These are phyloP conservation scores for Ampelomyces quisqualis DNA, from an alignment of 2,329 filamentous ascomycete genomes.

Conservation along the genomic window DNA sequence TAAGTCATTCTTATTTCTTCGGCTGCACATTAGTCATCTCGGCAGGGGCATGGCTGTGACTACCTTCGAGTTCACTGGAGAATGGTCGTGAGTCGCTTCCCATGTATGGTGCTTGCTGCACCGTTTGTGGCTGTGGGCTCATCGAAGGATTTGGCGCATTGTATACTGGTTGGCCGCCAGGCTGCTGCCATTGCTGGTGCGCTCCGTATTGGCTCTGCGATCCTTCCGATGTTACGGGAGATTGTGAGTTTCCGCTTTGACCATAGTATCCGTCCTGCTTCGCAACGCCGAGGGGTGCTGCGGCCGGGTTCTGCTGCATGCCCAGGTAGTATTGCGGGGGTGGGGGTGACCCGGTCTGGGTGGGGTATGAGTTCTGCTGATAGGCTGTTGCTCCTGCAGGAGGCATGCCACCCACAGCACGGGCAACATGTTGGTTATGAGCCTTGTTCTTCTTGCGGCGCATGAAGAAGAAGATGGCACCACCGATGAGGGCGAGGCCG, in stretches of 20 bases:
- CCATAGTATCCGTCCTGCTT: slow-evolving; percentile 19
- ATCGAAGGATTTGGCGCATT: slow-evolving; percentile 10
- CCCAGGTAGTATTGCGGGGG: slow-evolving; percentile 22
- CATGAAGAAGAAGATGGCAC: slow-evolving; percentile 25
- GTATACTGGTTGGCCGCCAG: slow-evolving; percentile 16
- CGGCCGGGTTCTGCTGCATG: slow-evolving; percentile 18
- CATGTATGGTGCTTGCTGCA: slow-evolving; percentile 7
- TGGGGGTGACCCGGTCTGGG: slow-evolving; percentile 2
- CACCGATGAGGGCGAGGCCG: slow-evolving; percentile 28
- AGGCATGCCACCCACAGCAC: slow-evolving; percentile 3
- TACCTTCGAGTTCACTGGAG: slow-evolving; percentile 23
- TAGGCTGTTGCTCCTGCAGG: slow-evolving; percentile 7
- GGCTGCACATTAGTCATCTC: slow-evolving; percentile 4
- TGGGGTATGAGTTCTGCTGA: slow-evolving; percentile 7
- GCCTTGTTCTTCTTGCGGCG: slow-evolving; percentile 27
- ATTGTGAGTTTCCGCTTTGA: too few relatives aligned
- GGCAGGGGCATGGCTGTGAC: slow-evolving; percentile 1
- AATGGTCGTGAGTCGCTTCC: slow-evolving; percentile 20
- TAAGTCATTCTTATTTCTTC: neutral
- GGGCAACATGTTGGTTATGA: slow-evolving; percentile 1
- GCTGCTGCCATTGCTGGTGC: slow-evolving; percentile 21
- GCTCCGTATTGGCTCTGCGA: slow-evolving; percentile 13
- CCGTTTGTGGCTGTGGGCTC: slow-evolving; percentile 15
- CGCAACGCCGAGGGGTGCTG: slow-evolving; percentile 20
- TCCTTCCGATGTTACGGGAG: slow-evolving; percentile 11